Base-by-base conservation (phyloP, 1,284 basidiomycete genomes). In the Violaceomyces palustris region DNA sequence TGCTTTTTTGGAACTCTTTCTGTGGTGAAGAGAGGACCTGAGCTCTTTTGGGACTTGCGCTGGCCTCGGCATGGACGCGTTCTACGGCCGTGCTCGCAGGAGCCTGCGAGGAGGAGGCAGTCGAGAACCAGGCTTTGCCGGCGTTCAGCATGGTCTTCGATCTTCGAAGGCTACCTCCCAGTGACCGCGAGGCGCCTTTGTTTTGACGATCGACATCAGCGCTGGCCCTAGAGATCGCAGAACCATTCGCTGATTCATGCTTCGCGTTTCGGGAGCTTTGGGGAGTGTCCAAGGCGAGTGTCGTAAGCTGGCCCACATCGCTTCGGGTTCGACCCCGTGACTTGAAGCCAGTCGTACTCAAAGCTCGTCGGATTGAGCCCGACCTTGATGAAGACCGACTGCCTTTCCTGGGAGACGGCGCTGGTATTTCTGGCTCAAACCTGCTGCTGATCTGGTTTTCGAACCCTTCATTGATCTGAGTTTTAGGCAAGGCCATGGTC, bases 61-160 rank as follows among this genome's bases (percentile, higher is more conserved):
- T n/a, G n/a, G 17, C 38, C 12, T 40, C 40, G 7, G 31, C 40
- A 33, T 42, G 18, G 21, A 42, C 31, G 12, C 15, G 4, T 3
- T 42, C 40, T 8, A 42, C 14, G 31, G 22, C 18, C 5, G 31
- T 32, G 21, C 39, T 60, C 11, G 56, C 40, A 6, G 48, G 4
- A 21, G 6, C 17, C 4, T 17, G 30, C 11, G 56, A 50, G 14
- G 26, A 8, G 12, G 29, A 30, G 6, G 18, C 14, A 12, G 47
- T 48, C 14, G 48, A 41, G 29, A 60, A 46, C 56, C 56, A 60
- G 39, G 42, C 50, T 23, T 35, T 35, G 14, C 51, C 41, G 21
- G 54, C 48, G 38, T 46, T 39, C 27, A 60, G 48, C 56, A 60
- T 60, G 21, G 56, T 60, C 48, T 34, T 50, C n/a, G 56, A 55